Conservation (phyloP, 192 early-diverging fungal genomes). For the Gaertneriomyces sp. region DNA sequence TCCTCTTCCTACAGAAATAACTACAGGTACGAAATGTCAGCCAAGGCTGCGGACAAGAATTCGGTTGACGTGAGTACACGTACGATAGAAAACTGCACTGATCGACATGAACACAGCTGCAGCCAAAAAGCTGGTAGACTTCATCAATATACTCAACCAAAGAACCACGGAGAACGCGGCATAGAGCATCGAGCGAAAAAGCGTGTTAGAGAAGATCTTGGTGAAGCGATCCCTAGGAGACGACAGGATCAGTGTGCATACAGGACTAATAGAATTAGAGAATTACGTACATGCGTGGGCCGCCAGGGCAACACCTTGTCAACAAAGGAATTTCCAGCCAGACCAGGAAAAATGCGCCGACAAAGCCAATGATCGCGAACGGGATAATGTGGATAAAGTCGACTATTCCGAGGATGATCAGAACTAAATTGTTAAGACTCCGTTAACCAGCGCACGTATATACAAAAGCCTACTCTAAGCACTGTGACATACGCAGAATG, state of each 20-base stretch:
- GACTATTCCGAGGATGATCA: slow-evolving; percentile 32
- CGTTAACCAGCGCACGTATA: neutral
- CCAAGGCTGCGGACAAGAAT: too few species aligned
- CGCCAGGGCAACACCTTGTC: slow-evolving; percentile 31
- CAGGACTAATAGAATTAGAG: too few species aligned
- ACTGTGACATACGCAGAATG: slow-evolving; percentile 22
- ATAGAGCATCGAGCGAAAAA: slow-evolving; percentile 37
- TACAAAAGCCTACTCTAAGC: neutral
- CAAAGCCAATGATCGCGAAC: slow-evolving; percentile 33
- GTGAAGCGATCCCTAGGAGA: slow-evolving; percentile 16
- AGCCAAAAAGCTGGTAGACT: slow-evolving; percentile 28
- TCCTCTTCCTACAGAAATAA: too few species aligned
- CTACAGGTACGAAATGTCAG: too few species aligned
- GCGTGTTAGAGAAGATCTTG: slow-evolving; percentile 36
- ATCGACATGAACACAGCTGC: slow-evolving; percentile 33
- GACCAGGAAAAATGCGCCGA: slow-evolving; percentile 36
- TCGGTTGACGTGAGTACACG: neutral
- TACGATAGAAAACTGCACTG: slow-evolving; percentile 37
- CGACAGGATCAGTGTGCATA: neutral
- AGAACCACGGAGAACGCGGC: slow-evolving; percentile 39
- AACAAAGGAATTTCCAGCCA: slow-evolving; percentile 41
- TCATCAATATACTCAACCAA: slow-evolving; percentile 40
- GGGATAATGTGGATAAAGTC: slow-evolving; percentile 23
- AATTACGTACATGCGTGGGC: slow-evolving; percentile 24
- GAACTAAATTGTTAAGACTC: slow-evolving; percentile 15